Evolutionary conservation across 495 filamentous ascomycete genomes (phyloP).

Genomic region (Penicillium canariense): DNA sequence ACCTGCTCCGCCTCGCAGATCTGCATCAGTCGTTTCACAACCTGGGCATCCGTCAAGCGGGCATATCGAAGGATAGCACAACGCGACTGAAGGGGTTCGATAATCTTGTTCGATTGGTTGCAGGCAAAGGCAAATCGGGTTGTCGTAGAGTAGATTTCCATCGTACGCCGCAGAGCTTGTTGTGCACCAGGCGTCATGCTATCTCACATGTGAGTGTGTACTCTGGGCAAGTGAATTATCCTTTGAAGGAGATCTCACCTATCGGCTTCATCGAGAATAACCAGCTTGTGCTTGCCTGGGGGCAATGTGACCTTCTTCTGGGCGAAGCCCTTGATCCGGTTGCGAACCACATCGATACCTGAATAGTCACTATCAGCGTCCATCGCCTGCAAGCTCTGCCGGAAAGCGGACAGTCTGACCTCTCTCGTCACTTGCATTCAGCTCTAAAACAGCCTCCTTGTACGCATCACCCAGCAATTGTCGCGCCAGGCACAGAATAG

Average conservation of each 20-base stretch:
- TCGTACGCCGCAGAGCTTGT: constrained; percentile 91
- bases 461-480: constrained; percentile 91
- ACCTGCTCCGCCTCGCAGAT: constrained; percentile 87
- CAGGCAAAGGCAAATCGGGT: constrained; percentile 98
- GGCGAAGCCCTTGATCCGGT: constrained; percentile 96
- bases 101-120: constrained; percentile 99
- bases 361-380: constrained; percentile 11
- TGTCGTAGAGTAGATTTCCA: constrained; percentile 98
- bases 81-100: constrained; percentile 93
- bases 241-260: constrained; percentile 42
- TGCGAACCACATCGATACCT: constrained; percentile 98
- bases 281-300: constrained; percentile 85
- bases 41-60: constrained; percentile 85
- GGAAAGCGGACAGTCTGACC: constrained; percentile 45
- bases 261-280: constrained; percentile 98
- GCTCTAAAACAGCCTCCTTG: constrained; percentile 94
- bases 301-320: constrained; percentile 99
- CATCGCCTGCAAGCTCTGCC: too few species aligned
- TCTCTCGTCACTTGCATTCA: constrained; percentile 95
- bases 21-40: constrained; percentile 85
- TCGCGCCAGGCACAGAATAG: constrained; percentile 87
- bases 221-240: not conserved
- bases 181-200: constrained; percentile 96
- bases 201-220: not conserved
- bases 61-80: constrained; percentile 96